Conservation (phyloP, 2,329 filamentous ascomycete species). For the Aspergillus fijiensis region DNA sequence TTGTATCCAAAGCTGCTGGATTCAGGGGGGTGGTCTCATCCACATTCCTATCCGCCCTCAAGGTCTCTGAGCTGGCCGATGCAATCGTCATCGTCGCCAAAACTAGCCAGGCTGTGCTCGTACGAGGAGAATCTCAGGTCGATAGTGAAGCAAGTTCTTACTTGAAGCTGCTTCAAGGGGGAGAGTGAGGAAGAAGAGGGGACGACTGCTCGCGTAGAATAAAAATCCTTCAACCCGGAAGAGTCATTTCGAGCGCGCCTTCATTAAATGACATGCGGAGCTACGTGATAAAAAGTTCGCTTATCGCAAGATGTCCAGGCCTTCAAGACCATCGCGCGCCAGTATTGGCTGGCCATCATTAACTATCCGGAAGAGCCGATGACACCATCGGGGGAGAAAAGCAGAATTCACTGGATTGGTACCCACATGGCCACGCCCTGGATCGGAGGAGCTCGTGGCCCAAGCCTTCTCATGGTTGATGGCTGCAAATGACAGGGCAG, state of each 20-base stretch:
- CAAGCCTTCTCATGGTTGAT: background rate
- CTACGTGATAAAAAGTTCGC: background rate
- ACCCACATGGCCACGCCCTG: background rate
- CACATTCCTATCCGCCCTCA: background rate
- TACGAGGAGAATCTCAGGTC: background rate
- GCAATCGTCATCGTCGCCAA: background rate
- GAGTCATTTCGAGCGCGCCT: background rate
- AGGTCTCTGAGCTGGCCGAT: background rate
- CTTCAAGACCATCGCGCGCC: background rate
- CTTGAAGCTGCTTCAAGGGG: background rate
- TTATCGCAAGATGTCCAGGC: background rate
- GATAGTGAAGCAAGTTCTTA: background rate
- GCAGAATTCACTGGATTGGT: background rate
- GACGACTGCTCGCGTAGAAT: background rate
- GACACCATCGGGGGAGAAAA: conserved; percentile 5
- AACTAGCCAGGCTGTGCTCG: background rate
- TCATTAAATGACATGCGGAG: background rate
- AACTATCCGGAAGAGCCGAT: background rate
- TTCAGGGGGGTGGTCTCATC: conserved; percentile 6
- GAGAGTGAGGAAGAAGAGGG: background rate
- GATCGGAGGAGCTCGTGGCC: background rate
- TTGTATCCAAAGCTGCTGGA: background rate
- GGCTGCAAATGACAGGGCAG: conserved; percentile 1
- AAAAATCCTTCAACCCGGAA: background rate
- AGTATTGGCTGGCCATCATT: conserved; percentile 3